These are phyloP conservation scores for Lasiosphaeriaceae sp. DNA, from an alignment of 495 filamentous ascomycete genomes.

Conservation along the genomic window DNA sequence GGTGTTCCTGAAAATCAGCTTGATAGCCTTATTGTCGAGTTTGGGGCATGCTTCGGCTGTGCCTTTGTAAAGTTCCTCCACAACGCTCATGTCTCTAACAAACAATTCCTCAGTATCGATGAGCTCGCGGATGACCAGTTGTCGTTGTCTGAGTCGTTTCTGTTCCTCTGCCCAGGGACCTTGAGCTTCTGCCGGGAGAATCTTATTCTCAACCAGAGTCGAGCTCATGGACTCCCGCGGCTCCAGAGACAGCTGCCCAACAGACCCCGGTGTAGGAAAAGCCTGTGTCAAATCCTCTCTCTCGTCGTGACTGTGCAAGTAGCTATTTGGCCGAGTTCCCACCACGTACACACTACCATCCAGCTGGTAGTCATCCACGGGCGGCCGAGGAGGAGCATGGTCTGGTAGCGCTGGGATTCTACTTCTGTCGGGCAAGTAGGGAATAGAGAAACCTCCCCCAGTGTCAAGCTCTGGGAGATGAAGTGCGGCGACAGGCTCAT, in stretches of 20 bases:
- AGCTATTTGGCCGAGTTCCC: constrained; percentile 41
- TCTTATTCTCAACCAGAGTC: constrained; percentile 12
- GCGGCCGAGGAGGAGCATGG: constrained; percentile 32
- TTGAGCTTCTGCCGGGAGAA: constrained; percentile 23
- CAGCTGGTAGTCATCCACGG: constrained; percentile 17
- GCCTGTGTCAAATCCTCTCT: constrained; percentile 28
- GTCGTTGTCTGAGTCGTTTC: constrained; percentile 56
- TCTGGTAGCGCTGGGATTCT: constrained; percentile 30
- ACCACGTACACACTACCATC: constrained; percentile 35
- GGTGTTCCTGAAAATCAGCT: constrained; percentile 83
- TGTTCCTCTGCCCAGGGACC: constrained; percentile 33
- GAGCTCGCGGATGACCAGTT: constrained; percentile 81
- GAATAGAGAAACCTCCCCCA: constrained; percentile 31
- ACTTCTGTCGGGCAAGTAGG: constrained; percentile 12
- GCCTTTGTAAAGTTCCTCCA: constrained; percentile 95
- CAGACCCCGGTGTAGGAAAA: constrained; percentile 29
- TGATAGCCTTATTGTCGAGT: constrained; percentile 78
- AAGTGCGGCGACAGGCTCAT: constrained; percentile 20
- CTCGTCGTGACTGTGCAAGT: constrained; percentile 32
- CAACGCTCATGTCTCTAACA: constrained; percentile 88
- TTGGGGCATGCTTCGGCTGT: constrained; percentile 78
- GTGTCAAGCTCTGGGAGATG: constrained; percentile 37
- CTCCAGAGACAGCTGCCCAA: constrained; percentile 33
- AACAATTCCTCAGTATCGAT: constrained; percentile 88
- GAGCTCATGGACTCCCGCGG: constrained; percentile 22